Conservation (phyloP, 2,329 filamentous ascomycete genomes). For the Aspergillus hortae region DNA sequence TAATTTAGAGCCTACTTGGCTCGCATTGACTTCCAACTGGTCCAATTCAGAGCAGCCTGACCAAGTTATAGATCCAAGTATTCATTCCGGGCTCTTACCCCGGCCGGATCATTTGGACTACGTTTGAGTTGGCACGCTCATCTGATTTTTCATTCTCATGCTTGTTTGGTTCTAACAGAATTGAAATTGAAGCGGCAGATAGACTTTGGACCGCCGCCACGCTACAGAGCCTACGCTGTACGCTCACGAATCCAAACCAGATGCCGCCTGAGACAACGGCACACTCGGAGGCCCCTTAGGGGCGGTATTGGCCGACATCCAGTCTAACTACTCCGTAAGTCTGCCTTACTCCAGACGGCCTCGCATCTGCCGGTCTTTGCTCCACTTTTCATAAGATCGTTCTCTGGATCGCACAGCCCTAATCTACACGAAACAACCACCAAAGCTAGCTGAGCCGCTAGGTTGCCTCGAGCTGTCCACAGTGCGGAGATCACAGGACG, state of each 20-base stretch:
- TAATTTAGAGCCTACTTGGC: too few species aligned
- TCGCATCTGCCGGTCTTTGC: constrained; percentile 5
- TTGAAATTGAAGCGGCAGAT: too few species aligned
- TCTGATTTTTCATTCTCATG: background rate
- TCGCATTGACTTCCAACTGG: too few species aligned
- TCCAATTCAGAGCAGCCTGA: too few species aligned
- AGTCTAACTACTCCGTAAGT: background rate
- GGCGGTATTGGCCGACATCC: too few species aligned
- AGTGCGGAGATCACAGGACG: too few species aligned
- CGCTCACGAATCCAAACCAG: background rate
- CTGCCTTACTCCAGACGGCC: constrained; percentile 4
- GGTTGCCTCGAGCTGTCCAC: background rate
- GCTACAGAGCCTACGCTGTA: too few species aligned
- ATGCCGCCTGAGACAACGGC: background rate
- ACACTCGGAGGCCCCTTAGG: too few species aligned
- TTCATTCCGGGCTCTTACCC: too few species aligned
- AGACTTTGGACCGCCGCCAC: too few species aligned
- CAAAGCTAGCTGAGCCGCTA: constrained; percentile 1
- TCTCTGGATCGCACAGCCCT: constrained; percentile 1
- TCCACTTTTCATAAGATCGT: constrained; percentile 12
- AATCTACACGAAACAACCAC: constrained; percentile 16
- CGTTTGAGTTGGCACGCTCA: background rate
- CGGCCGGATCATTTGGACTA: background rate
- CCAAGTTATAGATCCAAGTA: too few species aligned
- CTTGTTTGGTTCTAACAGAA: too few species aligned